Conservation (phyloP, 768 basidiomycete species). For the Naganishia onofrii region DNA sequence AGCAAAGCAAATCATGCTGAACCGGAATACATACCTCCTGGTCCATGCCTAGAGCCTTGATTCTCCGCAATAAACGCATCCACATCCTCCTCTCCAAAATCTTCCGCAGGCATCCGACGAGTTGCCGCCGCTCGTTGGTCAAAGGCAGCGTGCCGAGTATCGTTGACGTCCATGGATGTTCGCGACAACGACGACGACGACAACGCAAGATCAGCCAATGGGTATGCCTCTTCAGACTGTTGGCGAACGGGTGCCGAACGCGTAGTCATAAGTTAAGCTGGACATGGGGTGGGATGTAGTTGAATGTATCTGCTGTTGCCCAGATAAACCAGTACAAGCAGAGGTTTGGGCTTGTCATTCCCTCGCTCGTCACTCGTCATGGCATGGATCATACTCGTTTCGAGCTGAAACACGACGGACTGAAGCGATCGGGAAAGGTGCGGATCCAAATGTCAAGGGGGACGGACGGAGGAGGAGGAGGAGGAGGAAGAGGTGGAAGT, state of each 20-base stretch:
- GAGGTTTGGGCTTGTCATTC: no score
- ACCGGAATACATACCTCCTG: not conserved
- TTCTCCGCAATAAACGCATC: constrained; percentile 16
- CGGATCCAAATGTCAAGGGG: not conserved
- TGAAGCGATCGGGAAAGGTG: not conserved
- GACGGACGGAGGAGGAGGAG: no score
- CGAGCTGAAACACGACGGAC: constrained; percentile 8
- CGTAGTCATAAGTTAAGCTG: not conserved
- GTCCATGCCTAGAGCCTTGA: not conserved
- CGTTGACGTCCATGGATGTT: not conserved
- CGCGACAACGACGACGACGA: not conserved
- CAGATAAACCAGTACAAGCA: no score
- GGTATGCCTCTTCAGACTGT: not conserved
- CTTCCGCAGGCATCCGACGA: not conserved
- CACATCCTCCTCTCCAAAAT: constrained; percentile 6
- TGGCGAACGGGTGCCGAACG: not conserved
- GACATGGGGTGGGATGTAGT: not conserved
- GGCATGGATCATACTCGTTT: no score
- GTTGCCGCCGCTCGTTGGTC: not conserved
- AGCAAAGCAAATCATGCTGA: no score
- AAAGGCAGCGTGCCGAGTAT: no score
- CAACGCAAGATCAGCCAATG: not conserved
- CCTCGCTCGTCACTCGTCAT: no score
- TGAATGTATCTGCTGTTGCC: no score
- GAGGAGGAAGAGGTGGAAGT: constrained; percentile 12